Evolutionary conservation across 495 filamentous ascomycete species (phyloP), one percentile per base, ranked within the genome.

Genomic region (Talaromyces trachyspermus): DNA sequence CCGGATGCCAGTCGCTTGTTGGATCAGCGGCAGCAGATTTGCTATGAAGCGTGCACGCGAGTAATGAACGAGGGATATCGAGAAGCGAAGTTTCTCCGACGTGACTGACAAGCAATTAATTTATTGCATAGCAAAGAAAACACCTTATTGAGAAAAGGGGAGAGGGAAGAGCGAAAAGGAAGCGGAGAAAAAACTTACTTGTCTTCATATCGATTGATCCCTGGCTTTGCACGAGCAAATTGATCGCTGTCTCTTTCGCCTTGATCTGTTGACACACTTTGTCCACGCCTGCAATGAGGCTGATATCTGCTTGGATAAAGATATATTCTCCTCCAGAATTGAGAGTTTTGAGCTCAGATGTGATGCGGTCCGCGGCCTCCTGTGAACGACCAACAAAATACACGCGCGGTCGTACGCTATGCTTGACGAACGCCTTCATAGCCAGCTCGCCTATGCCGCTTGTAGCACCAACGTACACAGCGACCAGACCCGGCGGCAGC

Each of bases 21-120:
- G 63, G 0, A 88, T 55, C 0, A 78, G 71, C 0, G 84, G 82
- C 1, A 88, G 74, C 3, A 88, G 71, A 55, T 84, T 82, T 40
- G 60, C 45, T 15, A 75, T 71, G 58, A 86, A 84, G 33, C 83
- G 76, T 41, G 74, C 68, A 8, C 84, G 79, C 22, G 75, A 63
- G 59, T 86, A 85, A 62, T 77, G 78, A 33, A 58, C 65, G 3
- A 85, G 56, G 11, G 76, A 60, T 29, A 74, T 59, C 43, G 69
- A 68, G 24, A 63, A 60, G 49, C 78, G 65, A 12, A 88, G 66
- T n/a, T 66, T 70, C 59, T 88, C 85, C 1, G 53, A 19, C 0
- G 83, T 84, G 35, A 79, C 79, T 74, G 37, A 5, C 11, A 6
- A 2, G 18, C 17, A 22, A 24, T 24, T 2, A 41, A 38, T 7